These are phyloP conservation scores for Phragmites australis DNA, from an alignment of 176 grass and related monocot genomes.

Conservation along the genomic window DNA sequence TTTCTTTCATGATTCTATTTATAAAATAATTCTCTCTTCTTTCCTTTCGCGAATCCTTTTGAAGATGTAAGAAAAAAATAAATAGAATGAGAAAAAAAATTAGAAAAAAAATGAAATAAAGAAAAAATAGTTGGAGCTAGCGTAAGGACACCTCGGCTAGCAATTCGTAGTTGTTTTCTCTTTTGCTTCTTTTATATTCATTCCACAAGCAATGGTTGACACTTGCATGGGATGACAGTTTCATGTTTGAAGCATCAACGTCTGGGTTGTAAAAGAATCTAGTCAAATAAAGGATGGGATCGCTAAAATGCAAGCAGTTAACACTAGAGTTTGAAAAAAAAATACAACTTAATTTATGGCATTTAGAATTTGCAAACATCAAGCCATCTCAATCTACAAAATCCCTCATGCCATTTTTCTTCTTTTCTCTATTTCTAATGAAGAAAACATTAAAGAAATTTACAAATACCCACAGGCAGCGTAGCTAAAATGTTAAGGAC, in stretches of 20 bases:
- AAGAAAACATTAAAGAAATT: background rate
- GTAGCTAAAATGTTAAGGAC: background rate
- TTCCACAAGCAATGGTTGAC: background rate
- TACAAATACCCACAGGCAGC: background rate
- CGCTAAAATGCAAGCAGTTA: too few relatives aligned
- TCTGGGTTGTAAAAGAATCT: background rate
- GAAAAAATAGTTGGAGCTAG: too few relatives aligned
- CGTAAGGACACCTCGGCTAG: too few relatives aligned
- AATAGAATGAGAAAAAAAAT: too few relatives aligned
- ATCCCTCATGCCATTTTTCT: background rate
- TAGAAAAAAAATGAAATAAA: too few relatives aligned
- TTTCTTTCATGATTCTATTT: too few relatives aligned
- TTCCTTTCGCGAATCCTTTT: too few relatives aligned
- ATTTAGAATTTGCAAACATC: background rate
- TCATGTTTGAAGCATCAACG: background rate
- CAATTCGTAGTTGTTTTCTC: constrained; percentile 19
- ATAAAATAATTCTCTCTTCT: too few relatives aligned
- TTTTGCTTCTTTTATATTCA: background rate
- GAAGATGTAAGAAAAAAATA: too few relatives aligned
- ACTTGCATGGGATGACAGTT: background rate
- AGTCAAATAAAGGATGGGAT: background rate
- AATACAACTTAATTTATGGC: background rate
- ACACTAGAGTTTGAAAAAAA: background rate
- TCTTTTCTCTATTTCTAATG: background rate
- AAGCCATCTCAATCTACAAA: background rate